phyloP scores from a whole-genome alignment of 768 basidiomycete genomes.

The Boletus barrowsii region DNA sequence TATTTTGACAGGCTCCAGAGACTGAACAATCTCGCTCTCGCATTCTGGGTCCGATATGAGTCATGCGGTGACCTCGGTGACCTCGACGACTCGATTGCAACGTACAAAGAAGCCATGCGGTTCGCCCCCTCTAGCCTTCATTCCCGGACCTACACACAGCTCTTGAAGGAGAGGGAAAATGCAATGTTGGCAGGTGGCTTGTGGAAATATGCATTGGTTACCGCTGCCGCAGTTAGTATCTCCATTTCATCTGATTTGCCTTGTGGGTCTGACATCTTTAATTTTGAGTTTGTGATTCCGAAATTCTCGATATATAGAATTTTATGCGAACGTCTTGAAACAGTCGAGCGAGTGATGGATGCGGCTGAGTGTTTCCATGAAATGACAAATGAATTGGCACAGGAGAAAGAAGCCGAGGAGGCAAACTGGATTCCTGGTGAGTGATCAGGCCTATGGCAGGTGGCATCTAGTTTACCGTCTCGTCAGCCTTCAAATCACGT shows the following conservation, averaged over 20 bases:
- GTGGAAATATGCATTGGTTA: neutral
- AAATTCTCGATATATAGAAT: neutral
- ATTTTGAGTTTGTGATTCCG: neutral
- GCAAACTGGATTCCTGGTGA: neutral
- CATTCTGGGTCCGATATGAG: slow-evolving; percentile 6
- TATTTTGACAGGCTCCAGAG: slow-evolving; percentile 4
- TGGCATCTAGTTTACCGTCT: neutral
- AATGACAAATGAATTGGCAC: neutral
- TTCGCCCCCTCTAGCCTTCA: neutral
- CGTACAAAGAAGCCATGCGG: neutral
- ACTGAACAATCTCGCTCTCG: slow-evolving; percentile 13
- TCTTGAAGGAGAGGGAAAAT: neutral
- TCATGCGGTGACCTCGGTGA: neutral
- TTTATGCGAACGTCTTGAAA: neutral
- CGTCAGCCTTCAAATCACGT: neutral
- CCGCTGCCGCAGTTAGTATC: neutral
- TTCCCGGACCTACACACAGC: neutral
- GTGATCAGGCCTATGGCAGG: no score
- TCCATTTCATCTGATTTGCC: no score
- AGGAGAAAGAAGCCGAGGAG: neutral
- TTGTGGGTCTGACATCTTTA: neutral
- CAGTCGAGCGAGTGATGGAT: neutral
- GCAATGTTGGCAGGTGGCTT: neutral
- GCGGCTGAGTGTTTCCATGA: neutral
- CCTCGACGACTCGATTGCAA: slow-evolving; percentile 17